phyloP scores from a whole-genome alignment of 2,329 filamentous ascomycete genomes.

The Tolypocladium amazonense region DNA sequence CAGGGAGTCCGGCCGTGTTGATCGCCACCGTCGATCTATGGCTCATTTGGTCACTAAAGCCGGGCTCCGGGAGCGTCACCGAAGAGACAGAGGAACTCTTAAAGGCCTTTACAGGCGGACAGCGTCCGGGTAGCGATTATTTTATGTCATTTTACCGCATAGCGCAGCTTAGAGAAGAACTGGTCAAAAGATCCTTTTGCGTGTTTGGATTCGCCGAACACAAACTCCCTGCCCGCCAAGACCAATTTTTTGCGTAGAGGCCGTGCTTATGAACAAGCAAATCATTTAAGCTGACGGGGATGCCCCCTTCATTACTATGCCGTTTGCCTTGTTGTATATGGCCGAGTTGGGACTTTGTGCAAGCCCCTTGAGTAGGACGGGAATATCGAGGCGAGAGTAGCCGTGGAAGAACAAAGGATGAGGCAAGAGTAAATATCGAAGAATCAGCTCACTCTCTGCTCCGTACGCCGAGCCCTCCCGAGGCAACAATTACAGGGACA shows the following conservation, averaged over 20 bases:
- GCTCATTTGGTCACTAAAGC: background rate
- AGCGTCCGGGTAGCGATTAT: slow-evolving; percentile 8
- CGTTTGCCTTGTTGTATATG: too few species aligned
- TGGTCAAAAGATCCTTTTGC: background rate
- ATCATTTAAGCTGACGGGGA: background rate
- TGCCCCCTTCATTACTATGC: background rate
- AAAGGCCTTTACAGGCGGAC: background rate
- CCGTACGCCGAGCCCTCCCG: background rate
- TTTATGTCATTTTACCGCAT: slow-evolving; percentile 8
- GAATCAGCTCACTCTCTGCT: background rate
- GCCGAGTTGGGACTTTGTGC: too few species aligned
- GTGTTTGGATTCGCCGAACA: background rate
- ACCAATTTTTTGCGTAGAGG: background rate
- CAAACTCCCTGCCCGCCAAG: background rate
- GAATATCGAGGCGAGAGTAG: background rate
- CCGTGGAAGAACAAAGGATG: background rate
- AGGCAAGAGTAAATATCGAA: background rate
- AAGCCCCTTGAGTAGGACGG: background rate
- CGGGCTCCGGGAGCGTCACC: background rate
- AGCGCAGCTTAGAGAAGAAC: slow-evolving; percentile 7
- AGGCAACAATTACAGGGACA: background rate
- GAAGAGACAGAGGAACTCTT: background rate
- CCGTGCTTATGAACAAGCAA: background rate
- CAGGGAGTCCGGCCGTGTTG: background rate
- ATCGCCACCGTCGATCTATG: background rate